Conservation (phyloP, 306 rosid species). For the Cucumis hystrix region DNA sequence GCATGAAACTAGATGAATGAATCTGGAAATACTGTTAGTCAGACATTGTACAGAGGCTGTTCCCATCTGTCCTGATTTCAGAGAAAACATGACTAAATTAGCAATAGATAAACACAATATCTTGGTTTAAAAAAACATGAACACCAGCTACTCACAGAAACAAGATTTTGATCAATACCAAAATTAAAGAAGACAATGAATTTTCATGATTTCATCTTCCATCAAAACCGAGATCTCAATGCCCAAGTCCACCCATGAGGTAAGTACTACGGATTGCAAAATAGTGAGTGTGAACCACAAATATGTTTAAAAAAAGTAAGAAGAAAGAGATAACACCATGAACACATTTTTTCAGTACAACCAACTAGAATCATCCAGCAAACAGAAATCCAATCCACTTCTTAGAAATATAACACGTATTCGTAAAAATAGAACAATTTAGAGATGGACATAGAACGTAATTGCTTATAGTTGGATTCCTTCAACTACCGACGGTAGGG, state of each 20-base stretch:
- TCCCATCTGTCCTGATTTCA: slow-evolving; percentile 52
- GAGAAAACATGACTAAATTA: neutral
- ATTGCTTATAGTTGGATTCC: neutral
- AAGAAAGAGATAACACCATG: neutral
- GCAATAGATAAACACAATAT: neutral
- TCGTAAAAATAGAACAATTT: too few species aligned
- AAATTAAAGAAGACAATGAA: neutral
- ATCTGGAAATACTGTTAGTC: slow-evolving; percentile 75
- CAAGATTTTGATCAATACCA: neutral
- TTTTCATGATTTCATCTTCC: neutral
- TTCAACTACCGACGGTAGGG: neutral
- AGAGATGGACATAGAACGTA: neutral
- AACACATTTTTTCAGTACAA: neutral
- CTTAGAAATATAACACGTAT: neutral
- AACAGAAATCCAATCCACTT: neutral
- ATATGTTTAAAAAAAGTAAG: neutral
- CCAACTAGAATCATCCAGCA: neutral
- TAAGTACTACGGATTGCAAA: neutral
- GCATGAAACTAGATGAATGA: slow-evolving; percentile 77
- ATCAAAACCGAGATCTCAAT: neutral
- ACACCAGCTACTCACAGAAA: neutral
- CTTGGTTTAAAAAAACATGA: neutral
- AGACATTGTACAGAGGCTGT: slow-evolving; percentile 50
- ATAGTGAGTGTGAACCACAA: neutral
- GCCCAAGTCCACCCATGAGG: neutral